Conservation (phyloP, 805 yeast species). For the Saturnispora serradocipensis region DNA sequence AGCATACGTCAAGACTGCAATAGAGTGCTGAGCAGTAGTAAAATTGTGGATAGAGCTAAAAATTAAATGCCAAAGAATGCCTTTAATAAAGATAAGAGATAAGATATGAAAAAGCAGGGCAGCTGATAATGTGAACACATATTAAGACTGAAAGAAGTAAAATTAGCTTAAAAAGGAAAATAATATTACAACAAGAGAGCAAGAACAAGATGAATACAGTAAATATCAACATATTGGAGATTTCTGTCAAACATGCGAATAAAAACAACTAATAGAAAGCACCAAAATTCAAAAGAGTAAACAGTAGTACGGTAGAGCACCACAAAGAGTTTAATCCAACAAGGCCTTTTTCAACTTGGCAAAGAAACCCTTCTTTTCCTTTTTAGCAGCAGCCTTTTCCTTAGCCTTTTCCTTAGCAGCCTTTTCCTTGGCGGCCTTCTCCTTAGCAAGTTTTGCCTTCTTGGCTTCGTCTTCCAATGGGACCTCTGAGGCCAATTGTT, state of each 20-base stretch:
- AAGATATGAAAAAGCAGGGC: not conserved
- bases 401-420: not conserved
- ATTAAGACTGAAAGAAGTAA: not conserved
- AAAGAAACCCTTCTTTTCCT: conserved; percentile 8
- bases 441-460: not conserved
- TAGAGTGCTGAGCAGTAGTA: not conserved
- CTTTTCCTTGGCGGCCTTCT: not conserved
- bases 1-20: too few relatives aligned
- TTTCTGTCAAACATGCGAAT: not conserved
- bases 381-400: conserved; percentile 1
- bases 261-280: not conserved
- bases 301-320: not conserved
- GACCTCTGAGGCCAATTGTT: not conserved
- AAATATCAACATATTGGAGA: not conserved
- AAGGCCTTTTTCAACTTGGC: conserved; percentile 6
- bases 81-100: not conserved
- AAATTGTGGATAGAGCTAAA: not conserved
- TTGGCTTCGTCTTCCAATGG: not conserved
- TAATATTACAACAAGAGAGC: not conserved
- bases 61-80: not conserved
- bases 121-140: not conserved
- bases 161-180: not conserved
- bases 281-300: not conserved
- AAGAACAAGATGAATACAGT: not conserved
- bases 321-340: not conserved